Evolutionary conservation across 192 early-diverging fungal species (phyloP).

Genomic region (Backusella luteola): DNA sequence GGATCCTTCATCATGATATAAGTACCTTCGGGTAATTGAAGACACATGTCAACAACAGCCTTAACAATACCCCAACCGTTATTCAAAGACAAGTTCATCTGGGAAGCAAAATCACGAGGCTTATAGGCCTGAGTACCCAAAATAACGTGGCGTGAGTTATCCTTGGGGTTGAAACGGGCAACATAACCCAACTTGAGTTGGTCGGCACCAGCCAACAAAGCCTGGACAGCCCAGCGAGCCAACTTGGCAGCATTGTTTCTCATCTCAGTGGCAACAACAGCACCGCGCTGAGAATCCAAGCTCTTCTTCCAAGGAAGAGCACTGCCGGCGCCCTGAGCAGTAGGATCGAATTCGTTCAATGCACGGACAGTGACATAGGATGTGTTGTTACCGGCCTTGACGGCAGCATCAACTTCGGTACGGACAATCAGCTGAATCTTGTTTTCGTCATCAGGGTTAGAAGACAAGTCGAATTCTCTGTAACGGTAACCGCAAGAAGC

Average conservation of each 20-base stretch:
- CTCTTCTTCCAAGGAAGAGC: conserved; percentile 94
- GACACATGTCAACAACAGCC: conserved; percentile 86
- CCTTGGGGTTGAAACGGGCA: conserved; percentile 72
- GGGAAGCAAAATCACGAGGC: conserved; percentile 85
- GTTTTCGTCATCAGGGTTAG: conserved; percentile 40
- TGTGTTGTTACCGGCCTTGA: conserved; percentile 53
- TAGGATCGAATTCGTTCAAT: conserved; percentile 92
- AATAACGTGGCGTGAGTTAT: conserved; percentile 77
- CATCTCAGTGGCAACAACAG: conserved; percentile 95
- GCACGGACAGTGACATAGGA: conserved; percentile 69
- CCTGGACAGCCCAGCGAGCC: conserved; percentile 94
- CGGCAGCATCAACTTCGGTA: conserved; percentile 83
- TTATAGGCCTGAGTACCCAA: conserved; percentile 84
- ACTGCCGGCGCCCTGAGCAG: conserved; percentile 79
- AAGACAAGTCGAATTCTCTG: conserved; percentile 77
- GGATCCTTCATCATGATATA: conserved; percentile 96
- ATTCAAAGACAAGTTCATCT: conserved; percentile 82
- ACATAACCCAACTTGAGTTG: conserved; percentile 89
- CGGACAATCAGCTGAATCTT: conserved; percentile 75
- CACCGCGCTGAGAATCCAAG: conserved; percentile 92
- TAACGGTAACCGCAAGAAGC: conserved; percentile 83
- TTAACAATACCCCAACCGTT: conserved; percentile 97
- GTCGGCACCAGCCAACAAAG: conserved; percentile 83
- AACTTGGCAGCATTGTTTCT: conserved; percentile 97
- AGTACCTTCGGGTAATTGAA: conserved; percentile 87